Percentiles rank a stretch among this genome's conserved stretches.
phyloP scores from a whole-genome alignment of 225 moss, liverwort and hornwort genomes.

The Polytrichum commune region DNA sequence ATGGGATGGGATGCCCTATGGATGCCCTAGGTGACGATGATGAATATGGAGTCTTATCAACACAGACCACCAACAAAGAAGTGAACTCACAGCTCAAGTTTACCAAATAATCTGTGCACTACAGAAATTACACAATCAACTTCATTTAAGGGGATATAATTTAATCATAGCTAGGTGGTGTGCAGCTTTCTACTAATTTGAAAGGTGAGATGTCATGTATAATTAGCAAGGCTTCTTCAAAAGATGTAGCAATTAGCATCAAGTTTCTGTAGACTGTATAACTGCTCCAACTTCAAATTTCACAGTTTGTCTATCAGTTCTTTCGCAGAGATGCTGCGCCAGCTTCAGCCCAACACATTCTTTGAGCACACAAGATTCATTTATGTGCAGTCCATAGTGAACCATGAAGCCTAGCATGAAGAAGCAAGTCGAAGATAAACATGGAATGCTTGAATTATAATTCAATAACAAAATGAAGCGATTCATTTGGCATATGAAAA shows the following conservation, averaged over 20 bases:
- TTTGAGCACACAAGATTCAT: not conserved
- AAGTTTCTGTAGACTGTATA: not conserved
- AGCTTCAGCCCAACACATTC: not conserved
- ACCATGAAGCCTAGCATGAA: not conserved
- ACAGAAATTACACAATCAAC: not conserved
- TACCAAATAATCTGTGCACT: not conserved
- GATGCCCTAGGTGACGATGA: too few relatives aligned
- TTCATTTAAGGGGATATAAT: not conserved
- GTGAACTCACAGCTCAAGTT: not conserved
- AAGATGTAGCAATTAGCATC: not conserved
- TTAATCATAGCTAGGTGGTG: slow-evolving; percentile 3
- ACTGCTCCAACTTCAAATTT: not conserved
- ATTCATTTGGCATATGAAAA: too few relatives aligned
- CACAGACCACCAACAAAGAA: not conserved
- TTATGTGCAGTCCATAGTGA: slow-evolving; percentile 1
- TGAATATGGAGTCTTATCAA: not conserved
- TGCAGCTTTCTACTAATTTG: not conserved
- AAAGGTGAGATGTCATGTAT: slow-evolving; percentile 2
- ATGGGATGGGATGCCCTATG: too few relatives aligned
- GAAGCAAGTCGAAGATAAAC: not conserved
- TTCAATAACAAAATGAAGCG: too few relatives aligned
- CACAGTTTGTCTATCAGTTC: not conserved
- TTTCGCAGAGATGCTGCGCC: not conserved
- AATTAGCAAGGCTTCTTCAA: not conserved
- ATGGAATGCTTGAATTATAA: not conserved